A percentile compares a stretch with the other conserved stretches of the same genome.
Conservation (phyloP, 1,284 basidiomycete genomes). For the Pisolithus thermaeus region DNA sequence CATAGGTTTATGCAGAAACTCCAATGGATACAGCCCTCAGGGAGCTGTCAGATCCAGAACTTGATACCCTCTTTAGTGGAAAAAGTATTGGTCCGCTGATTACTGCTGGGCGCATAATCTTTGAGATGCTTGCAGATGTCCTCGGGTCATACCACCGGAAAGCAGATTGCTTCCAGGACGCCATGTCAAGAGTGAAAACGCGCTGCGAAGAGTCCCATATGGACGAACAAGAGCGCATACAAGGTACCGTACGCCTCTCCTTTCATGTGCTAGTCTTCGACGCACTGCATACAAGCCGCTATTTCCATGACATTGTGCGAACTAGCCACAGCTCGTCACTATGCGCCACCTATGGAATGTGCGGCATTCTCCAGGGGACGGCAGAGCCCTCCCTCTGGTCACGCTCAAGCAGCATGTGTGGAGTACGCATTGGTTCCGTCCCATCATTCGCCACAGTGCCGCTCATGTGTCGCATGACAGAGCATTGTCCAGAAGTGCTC, state of each 20-base stretch:
- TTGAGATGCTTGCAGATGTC: conserved; percentile 11
- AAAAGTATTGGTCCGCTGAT: conserved; percentile 15
- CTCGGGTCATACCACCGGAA: conserved; percentile 28
- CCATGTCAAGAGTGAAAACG: conserved; percentile 40
- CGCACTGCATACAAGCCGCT: conserved; percentile 43
- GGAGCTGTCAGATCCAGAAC: not conserved
- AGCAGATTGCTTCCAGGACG: conserved; percentile 61
- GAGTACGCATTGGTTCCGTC: conserved; percentile 34
- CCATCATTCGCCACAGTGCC: conserved; percentile 3
- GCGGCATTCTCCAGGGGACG: conserved; percentile 30
- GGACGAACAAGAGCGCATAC: conserved; percentile 53
- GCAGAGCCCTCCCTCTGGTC: conserved; percentile 8
- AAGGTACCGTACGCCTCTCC: conserved; percentile 29
- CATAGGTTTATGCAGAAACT: not conserved
- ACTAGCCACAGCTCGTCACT: conserved; percentile 60
- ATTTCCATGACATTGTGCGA: conserved; percentile 75
- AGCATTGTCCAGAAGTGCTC: conserved; percentile 67
- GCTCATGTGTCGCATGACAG: conserved; percentile 29
- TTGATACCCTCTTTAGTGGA: conserved; percentile 14
- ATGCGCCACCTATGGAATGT: conserved; percentile 65
- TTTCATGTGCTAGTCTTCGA: conserved; percentile 1
- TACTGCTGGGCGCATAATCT: not conserved
- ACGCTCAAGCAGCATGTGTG: conserved; percentile 45
- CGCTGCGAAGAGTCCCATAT: conserved; percentile 54
- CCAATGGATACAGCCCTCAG: not conserved